phyloP scores from a whole-genome alignment of 1,284 basidiomycete species.

The Naganishia albida region DNA sequence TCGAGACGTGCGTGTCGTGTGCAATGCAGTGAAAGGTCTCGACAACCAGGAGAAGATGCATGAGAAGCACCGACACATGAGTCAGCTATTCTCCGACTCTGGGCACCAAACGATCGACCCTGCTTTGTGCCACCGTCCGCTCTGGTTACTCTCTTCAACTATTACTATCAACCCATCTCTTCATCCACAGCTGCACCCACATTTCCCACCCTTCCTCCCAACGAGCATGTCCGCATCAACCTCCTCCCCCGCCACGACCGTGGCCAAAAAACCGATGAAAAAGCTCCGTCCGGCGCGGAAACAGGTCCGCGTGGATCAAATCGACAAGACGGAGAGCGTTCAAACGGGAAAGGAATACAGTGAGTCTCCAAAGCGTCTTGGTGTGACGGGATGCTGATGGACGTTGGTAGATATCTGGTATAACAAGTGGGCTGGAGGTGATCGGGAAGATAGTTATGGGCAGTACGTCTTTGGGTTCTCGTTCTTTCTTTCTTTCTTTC shows the following conservation, averaged over 20 bases:
- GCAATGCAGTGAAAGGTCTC: too few relatives aligned
- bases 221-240: not conserved
- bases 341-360: constrained; percentile 96
- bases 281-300: constrained; percentile 70
- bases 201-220: not conserved
- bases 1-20: too few relatives aligned
- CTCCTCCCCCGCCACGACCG: not conserved
- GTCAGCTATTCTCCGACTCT: not conserved
- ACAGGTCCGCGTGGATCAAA: constrained; percentile 84
- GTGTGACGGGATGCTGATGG: not conserved
- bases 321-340: constrained; percentile 79
- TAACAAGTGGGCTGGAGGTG: constrained; percentile 97
- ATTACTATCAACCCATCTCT: not conserved
- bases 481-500: not conserved
- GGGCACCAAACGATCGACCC: not conserved
- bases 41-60: too few relatives aligned
- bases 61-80: too few relatives aligned
- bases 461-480: constrained; percentile 61
- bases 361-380: constrained; percentile 55
- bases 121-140: not conserved
- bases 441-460: constrained; percentile 88
- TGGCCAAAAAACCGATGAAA: constrained; percentile 38
- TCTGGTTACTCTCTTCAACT: not conserved
- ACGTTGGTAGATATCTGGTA: constrained; percentile 84
- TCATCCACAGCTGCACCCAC: not conserved